Evolutionary conservation across 768 basidiomycete genomes (phyloP), one percentile per base, ranked within the genome.

Genomic region (Hysterangium stoloniferum): DNA sequence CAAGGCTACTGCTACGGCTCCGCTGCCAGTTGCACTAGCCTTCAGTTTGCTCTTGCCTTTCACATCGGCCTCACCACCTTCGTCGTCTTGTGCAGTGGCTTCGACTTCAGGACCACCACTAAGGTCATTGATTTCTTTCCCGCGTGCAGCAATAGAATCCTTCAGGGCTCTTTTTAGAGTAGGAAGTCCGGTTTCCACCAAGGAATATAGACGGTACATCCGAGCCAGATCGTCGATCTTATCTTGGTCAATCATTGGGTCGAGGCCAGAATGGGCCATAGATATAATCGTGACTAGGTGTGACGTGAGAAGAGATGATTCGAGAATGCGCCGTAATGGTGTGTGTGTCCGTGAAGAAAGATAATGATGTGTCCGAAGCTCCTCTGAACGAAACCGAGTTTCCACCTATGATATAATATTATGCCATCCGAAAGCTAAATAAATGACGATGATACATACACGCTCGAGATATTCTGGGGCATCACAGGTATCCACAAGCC

Each of bases 301-400:
- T 6, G 85, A 74, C 0, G 83, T 77, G 32, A 99, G 72, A 32
- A 98, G 80, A 46, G 82, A 68, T 35, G 80, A 71, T 61, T 93
- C 80, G 13, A 98, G 73, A 38, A 95, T 88, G 47, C 77, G 71
- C 24, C 78, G 76, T 12, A 99, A 72, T 2, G 84, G 78, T 0
- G 68, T 59, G 1, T 77, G 75, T 1, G 93, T 95, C 52, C 80
- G 75, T 3, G 82, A 76, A 13, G 86, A 81, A 22, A 98, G 74
- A 62, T 96, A 98, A 59, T 93, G 85, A 52, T 88, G 78, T 11
- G 85, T 81, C 28, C 96, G 79, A 20, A 81, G 80, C 31, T 87
- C 80, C 64, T 99, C 96, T 17, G 86, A 81, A 7, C 79, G 73
- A 48, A 98, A 78, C 6, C 93, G 81, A 44, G 68, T 68, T 66